Evolutionary conservation across 1,284 basidiomycete genomes (phyloP).

Genomic region (Malassezia caprae): DNA sequence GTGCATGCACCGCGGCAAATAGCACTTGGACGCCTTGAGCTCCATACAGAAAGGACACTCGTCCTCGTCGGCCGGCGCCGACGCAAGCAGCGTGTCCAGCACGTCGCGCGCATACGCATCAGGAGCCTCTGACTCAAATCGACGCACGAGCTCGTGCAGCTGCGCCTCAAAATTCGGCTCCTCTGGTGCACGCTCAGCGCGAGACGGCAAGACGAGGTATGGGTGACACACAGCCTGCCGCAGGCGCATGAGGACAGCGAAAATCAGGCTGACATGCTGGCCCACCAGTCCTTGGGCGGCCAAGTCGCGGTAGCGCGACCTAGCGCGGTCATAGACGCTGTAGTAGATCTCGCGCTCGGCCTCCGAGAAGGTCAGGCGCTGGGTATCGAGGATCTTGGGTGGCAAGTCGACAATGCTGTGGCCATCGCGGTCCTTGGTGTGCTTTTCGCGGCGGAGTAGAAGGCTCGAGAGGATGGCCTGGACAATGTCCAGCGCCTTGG

Average conservation of each 20-base stretch:
- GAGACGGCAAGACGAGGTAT: slow-evolving; percentile 41
- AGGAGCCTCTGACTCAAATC: slow-evolving; percentile 22
- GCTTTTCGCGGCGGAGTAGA: slow-evolving; percentile 77
- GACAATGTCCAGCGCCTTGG: slow-evolving; percentile 42
- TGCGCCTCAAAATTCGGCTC: slow-evolving; percentile 21
- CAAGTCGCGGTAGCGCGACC: slow-evolving; percentile 33
- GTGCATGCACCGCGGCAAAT: slow-evolving; percentile 48
- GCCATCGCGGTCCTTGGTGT: slow-evolving; percentile 74
- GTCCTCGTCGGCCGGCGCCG: slow-evolving; percentile 13
- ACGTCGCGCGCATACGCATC: slow-evolving; percentile 20
- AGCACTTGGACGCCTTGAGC: slow-evolving; percentile 31
- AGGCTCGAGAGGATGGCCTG: slow-evolving; percentile 50
- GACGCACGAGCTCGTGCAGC: slow-evolving; percentile 25
- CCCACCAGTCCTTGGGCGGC: slow-evolving; percentile 33
- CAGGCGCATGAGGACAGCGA: slow-evolving; percentile 50
- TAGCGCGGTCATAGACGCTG: slow-evolving; percentile 41
- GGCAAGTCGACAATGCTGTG: slow-evolving; percentile 81
- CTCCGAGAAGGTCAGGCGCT: slow-evolving; percentile 26
- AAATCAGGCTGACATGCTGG: slow-evolving; percentile 49
- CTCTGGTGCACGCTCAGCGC: slow-evolving; percentile 14
- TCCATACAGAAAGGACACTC: slow-evolving; percentile 49
- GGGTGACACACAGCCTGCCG: slow-evolving; percentile 51
- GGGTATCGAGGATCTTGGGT: slow-evolving; percentile 60
- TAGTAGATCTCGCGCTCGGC: slow-evolving; percentile 49
- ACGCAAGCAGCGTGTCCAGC: slow-evolving; percentile 22